These are phyloP conservation scores for Ogataea sp. DNA, from an alignment of 805 yeast genomes.

Conservation along the genomic window DNA sequence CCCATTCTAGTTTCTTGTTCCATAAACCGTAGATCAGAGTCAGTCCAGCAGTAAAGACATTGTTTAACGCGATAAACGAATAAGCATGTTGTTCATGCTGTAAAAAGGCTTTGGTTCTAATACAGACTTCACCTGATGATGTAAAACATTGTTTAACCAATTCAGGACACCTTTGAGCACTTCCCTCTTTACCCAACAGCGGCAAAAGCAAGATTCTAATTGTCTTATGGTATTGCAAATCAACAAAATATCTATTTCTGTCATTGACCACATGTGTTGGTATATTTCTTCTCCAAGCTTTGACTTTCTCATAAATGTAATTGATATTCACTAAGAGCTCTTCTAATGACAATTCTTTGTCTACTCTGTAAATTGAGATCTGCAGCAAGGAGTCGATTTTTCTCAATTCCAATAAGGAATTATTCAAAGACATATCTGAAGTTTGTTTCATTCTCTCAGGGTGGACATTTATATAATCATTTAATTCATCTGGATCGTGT, in stretches of 20 bases:
- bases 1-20: constrained; percentile 13
- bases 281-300: constrained; percentile 9
- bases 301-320: constrained; percentile 5
- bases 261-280: no score
- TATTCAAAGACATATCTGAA: constrained; percentile 10
- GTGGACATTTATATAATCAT: constrained; percentile 11
- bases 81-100: constrained; percentile 16
- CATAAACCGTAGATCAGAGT: constrained; percentile 15
- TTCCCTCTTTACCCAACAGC: constrained; percentile 7
- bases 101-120: constrained; percentile 12
- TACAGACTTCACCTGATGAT: constrained; percentile 15
- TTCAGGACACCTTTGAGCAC: constrained; percentile 4
- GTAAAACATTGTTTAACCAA: constrained; percentile 12
- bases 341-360: constrained; percentile 5
- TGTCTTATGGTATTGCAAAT: constrained; percentile 12
- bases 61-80: constrained; percentile 15
- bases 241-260: constrained; percentile 9
- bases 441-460: constrained; percentile 11
- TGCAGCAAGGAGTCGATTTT: constrained; percentile 14
- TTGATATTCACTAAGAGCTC: constrained; percentile 8
- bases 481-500: constrained; percentile 9
- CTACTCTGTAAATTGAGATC: constrained; percentile 13
- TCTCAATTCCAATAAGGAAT: constrained; percentile 9
- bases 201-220: constrained; percentile 12
- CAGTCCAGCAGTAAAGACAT: constrained; percentile 15